Percentiles rank a stretch among this genome's conserved stretches.
Evolutionary conservation across 1,139 yeast species (phyloP).

Genomic region (Geotrichum europaeum): DNA sequence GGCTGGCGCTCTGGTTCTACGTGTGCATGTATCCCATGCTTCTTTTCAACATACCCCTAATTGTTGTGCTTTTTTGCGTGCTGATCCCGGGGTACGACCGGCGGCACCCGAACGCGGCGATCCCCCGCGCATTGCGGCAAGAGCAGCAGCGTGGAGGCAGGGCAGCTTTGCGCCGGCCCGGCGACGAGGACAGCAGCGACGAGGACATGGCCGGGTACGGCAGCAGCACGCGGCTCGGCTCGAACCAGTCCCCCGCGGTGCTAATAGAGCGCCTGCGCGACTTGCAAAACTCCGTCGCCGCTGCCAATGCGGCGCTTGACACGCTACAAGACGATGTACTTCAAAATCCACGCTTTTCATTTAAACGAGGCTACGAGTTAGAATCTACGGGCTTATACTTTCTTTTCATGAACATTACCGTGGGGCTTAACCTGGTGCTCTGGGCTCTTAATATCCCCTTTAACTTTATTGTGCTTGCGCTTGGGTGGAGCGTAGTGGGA

Average conservation of each 20-base stretch:
- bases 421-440: not conserved
- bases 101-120: slow-evolving; percentile 46
- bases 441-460: not conserved
- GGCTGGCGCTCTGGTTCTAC: slow-evolving; percentile 30
- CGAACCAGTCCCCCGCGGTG: slow-evolving; percentile 17
- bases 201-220: slow-evolving; percentile 1
- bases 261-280: slow-evolving; percentile 51
- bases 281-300: slow-evolving; percentile 50
- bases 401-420: slow-evolving; percentile 35
- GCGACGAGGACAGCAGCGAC: not conserved
- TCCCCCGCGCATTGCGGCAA: not conserved
- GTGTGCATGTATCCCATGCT: slow-evolving; percentile 60
- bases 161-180: not conserved
- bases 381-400: slow-evolving; percentile 52
- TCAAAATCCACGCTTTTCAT: not conserved
- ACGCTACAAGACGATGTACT: not conserved
- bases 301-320: not conserved
- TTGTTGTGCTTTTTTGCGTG: slow-evolving; percentile 50
- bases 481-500: slow-evolving; percentile 52
- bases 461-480: not conserved
- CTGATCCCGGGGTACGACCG: slow-evolving; percentile 67
- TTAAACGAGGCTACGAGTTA: slow-evolving; percentile 45
- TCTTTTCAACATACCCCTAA: slow-evolving; percentile 56
- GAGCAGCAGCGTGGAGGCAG: not conserved
- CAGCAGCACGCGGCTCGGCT: slow-evolving; percentile 7